Conservation (phyloP, 352 stramenopile genomes). For the Aphanomyces cochlioides region DNA sequence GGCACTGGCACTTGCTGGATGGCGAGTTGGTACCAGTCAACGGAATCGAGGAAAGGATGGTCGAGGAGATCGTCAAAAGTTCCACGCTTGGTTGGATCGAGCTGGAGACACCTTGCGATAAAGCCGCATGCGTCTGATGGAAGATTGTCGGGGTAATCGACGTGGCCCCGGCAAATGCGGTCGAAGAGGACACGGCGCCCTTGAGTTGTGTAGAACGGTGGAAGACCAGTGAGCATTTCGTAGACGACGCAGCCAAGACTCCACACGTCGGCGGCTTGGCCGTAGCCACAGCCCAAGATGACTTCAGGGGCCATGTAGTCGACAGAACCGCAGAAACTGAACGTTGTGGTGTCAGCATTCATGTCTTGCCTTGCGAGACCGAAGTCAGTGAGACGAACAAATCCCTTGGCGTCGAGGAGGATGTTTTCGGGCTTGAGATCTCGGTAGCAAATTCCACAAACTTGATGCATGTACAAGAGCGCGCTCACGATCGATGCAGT, state of each 20-base stretch:
- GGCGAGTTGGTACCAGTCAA: slow-evolving; percentile 75
- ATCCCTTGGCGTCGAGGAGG: slow-evolving; percentile 86
- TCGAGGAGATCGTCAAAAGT: slow-evolving; percentile 63
- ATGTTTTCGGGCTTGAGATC: slow-evolving; percentile 92
- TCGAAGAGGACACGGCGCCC: slow-evolving; percentile 91
- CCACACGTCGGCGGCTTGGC: slow-evolving; percentile 74
- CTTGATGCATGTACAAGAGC: slow-evolving; percentile 84
- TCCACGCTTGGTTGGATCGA: slow-evolving; percentile 58
- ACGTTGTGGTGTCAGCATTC: slow-evolving; percentile 48
- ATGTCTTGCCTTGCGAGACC: slow-evolving; percentile 69
- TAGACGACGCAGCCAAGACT: slow-evolving; percentile 88
- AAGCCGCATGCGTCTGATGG: slow-evolving; percentile 56
- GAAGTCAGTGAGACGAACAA: slow-evolving; percentile 82
- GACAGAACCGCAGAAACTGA: slow-evolving; percentile 67
- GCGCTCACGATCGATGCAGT: slow-evolving; percentile 94
- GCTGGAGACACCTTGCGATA: slow-evolving; percentile 56
- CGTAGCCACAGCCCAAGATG: slow-evolving; percentile 66
- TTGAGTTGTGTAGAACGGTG: slow-evolving; percentile 91
- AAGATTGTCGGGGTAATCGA: slow-evolving; percentile 91
- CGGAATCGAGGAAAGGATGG: slow-evolving; percentile 65
- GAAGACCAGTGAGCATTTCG: slow-evolving; percentile 77
- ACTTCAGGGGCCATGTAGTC: slow-evolving; percentile 86
- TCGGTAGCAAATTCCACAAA: slow-evolving; percentile 73
- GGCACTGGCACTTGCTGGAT: slow-evolving; percentile 55
- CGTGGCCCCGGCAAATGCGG: slow-evolving; percentile 92